phyloP scores from a whole-genome alignment of 805 yeast species.

The Candida argentea region DNA sequence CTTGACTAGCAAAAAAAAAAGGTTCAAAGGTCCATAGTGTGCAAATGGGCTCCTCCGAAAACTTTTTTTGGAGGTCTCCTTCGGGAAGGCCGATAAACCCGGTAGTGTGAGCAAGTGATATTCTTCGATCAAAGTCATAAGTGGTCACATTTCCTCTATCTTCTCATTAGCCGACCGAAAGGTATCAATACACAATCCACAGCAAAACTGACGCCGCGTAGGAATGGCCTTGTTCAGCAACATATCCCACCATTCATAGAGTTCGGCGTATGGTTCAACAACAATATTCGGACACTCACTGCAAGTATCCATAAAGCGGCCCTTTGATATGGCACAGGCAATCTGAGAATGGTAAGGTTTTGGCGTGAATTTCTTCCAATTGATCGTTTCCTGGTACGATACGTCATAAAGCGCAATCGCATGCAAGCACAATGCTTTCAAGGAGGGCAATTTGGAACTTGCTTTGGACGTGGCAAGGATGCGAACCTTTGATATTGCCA shows the following conservation, averaged over 20 bases:
- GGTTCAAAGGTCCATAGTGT: too few species aligned
- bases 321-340: slow-evolving; percentile 44
- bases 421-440: slow-evolving; percentile 39
- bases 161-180: too few species aligned
- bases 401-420: slow-evolving; percentile 42
- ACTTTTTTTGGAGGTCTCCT: too few species aligned
- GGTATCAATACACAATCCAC: slow-evolving; percentile 33
- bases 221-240: slow-evolving; percentile 41
- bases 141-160: slow-evolving; percentile 1
- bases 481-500: slow-evolving; percentile 17
- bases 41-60: too few species aligned
- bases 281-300: slow-evolving; percentile 38
- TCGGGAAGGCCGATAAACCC: too few species aligned
- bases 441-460: slow-evolving; percentile 27
- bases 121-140: too few species aligned
- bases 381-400: slow-evolving; percentile 41
- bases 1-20: too few species aligned
- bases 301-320: slow-evolving; percentile 41
- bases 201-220: slow-evolving; percentile 44
- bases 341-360: slow-evolving; percentile 35
- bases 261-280: slow-evolving; percentile 49
- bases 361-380: slow-evolving; percentile 44
- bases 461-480: slow-evolving; percentile 9
- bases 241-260: slow-evolving; percentile 61
- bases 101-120: too few species aligned